Evolutionary conservation across 371 early-diverging fungal species (phyloP).

Genomic region (Basidiobolus meristosporus): DNA sequence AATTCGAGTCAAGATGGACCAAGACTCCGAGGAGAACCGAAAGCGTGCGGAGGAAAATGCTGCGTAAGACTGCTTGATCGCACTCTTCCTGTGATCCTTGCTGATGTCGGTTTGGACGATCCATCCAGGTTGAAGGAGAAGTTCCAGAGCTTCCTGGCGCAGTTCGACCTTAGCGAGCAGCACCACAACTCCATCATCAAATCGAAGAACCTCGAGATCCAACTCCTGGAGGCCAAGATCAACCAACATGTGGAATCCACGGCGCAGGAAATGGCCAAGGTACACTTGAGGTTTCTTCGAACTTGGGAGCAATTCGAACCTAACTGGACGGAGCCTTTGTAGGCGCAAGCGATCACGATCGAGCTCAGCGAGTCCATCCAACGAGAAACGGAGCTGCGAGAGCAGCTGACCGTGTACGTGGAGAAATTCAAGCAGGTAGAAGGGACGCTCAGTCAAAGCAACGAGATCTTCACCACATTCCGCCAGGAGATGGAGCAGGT

Average conservation of each 20-base stretch:
- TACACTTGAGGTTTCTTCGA: not conserved
- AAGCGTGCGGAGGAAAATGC: conserved; percentile 8
- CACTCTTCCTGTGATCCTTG: not conserved
- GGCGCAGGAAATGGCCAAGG: conserved; percentile 12
- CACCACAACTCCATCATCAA: conserved; percentile 27
- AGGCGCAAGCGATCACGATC: conserved; percentile 9
- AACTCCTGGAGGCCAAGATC: conserved; percentile 22
- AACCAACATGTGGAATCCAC: conserved; percentile 17
- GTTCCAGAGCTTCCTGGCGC: conserved; percentile 23
- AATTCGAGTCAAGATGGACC: conserved; percentile 19
- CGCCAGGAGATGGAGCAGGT: conserved; percentile 37
- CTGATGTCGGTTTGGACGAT: not conserved
- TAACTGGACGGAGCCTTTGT: not conserved
- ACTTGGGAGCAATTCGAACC: not conserved
- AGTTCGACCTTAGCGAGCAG: conserved; percentile 30
- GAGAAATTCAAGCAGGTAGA: conserved; percentile 41
- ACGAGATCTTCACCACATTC: conserved; percentile 31
- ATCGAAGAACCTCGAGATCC: conserved; percentile 25
- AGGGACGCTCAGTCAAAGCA: conserved; percentile 34
- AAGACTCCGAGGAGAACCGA: conserved; percentile 14
- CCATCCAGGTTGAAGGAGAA: conserved; percentile 19
- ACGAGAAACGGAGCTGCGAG: conserved; percentile 27
- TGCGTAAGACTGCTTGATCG: not conserved
- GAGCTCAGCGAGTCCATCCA: conserved; percentile 21
- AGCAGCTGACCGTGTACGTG: conserved; percentile 27